These are phyloP conservation scores for Boletus sp. DNA, from an alignment of 1,284 basidiomycete species.

Conservation along the genomic window DNA sequence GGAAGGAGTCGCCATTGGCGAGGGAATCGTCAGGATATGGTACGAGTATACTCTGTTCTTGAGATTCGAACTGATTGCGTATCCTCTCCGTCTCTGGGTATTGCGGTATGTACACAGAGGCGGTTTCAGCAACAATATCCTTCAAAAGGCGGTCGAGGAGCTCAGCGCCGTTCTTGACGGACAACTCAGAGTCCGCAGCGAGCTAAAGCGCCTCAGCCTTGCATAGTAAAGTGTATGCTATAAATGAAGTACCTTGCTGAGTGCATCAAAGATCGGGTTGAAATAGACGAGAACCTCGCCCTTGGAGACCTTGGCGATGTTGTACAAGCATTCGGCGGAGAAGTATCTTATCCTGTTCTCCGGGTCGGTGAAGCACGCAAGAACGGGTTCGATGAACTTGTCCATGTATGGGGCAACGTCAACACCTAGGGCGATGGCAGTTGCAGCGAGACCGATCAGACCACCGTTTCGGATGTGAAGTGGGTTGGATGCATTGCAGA, in stretches of 20 bases:
- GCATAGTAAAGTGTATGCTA: conserved; percentile 2
- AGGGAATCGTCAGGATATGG: conserved; percentile 54
- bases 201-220: conserved; percentile 52
- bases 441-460: conserved; percentile 93
- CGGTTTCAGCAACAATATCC: conserved; percentile 96
- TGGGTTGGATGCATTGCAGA: conserved; percentile 74
- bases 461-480: conserved; percentile 93
- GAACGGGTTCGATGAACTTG: conserved; percentile 84
- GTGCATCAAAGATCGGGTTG: conserved; percentile 96
- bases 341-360: conserved; percentile 96
- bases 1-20: conserved; percentile 41
- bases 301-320: conserved; percentile 97
- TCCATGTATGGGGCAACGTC: conserved; percentile 93
- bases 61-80: conserved; percentile 44
- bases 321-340: conserved; percentile 97
- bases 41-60: conserved; percentile 55
- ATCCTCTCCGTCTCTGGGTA: conserved; percentile 76
- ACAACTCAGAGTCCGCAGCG: conserved; percentile 92
- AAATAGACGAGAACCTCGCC: conserved; percentile 97
- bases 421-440: conserved; percentile 91
- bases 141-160: conserved; percentile 96
- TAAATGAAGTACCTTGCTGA: conserved; percentile 76
- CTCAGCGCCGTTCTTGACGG: conserved; percentile 98
- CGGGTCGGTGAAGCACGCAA: conserved; percentile 92
- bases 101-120: conserved; percentile 90